These are phyloP conservation scores for Limonium bicolor DNA, from an alignment of 148 eudicot genomes.

Conservation along the genomic window DNA sequence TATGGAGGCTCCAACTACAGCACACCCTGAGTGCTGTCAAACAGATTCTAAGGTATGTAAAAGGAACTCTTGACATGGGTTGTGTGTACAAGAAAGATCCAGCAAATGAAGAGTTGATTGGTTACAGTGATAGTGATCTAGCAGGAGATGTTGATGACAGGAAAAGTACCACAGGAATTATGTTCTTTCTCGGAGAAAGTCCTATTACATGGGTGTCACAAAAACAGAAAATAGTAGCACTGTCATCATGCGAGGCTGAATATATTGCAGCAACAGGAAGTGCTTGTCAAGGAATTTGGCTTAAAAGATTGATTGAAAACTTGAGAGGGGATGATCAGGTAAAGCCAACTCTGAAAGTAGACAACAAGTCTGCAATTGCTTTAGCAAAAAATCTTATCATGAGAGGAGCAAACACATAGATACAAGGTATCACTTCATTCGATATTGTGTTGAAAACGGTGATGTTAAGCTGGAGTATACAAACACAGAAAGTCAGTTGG, in stretches of 20 bases:
- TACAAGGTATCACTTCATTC: conserved; percentile 3
- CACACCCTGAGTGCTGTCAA: not conserved
- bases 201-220: not conserved
- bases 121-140: conserved; percentile 4
- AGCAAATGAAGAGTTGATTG: too few relatives aligned
- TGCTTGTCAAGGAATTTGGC: conserved; percentile 2
- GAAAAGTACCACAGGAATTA: conserved; percentile 3
- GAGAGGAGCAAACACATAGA: too few relatives aligned
- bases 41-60: not conserved
- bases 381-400: not conserved
- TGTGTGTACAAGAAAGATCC: too few relatives aligned
- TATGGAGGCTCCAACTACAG: not conserved
- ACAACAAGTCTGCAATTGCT: not conserved
- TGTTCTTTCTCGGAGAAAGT: not conserved
- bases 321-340: too few relatives aligned
- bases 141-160: conserved; percentile 6
- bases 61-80: too few relatives aligned
- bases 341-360: not conserved
- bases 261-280: not conserved
- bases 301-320: not conserved
- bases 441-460: not conserved
- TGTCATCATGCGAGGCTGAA: not conserved
- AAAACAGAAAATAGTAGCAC: not conserved
- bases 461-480: not conserved
- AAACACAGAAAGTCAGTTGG: too few relatives aligned